phyloP scores from a whole-genome alignment of 345 rosid species.

The Eucalyptus paniculata region DNA sequence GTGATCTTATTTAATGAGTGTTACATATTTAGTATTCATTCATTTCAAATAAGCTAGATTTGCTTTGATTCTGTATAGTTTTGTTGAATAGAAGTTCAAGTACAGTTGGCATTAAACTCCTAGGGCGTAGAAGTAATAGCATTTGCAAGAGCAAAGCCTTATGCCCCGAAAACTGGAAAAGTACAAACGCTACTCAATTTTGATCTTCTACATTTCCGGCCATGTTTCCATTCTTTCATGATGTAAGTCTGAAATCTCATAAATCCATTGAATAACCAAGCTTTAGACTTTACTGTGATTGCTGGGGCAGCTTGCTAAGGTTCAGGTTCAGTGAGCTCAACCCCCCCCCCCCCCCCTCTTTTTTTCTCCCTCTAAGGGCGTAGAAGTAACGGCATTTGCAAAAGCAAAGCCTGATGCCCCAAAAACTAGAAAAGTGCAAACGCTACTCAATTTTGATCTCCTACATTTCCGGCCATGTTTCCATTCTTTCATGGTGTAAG shows the following conservation, averaged over 20 bases:
- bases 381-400: neutral
- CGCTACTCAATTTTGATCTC: neutral
- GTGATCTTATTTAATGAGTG: neutral
- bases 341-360: rapidly evolving
- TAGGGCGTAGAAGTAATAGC: neutral
- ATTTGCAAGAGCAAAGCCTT: neutral
- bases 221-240: neutral
- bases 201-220: neutral
- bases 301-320: neutral
- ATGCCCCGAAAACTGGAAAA: neutral
- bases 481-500: neutral
- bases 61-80: neutral
- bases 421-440: neutral
- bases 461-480: neutral
- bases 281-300: neutral
- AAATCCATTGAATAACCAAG: neutral
- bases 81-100: neutral
- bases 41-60: neutral
- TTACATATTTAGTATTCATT: neutral
- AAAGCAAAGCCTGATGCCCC: neutral
- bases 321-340: neutral
- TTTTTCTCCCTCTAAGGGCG: neutral
- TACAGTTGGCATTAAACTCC: neutral
- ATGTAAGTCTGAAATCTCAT: neutral
- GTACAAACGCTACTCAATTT: neutral